Evolutionary conservation across 2,329 filamentous ascomycete species (phyloP), one percentile per base, ranked within the genome.

Genomic region (Arthrobotrys pseudoclavata): DNA sequence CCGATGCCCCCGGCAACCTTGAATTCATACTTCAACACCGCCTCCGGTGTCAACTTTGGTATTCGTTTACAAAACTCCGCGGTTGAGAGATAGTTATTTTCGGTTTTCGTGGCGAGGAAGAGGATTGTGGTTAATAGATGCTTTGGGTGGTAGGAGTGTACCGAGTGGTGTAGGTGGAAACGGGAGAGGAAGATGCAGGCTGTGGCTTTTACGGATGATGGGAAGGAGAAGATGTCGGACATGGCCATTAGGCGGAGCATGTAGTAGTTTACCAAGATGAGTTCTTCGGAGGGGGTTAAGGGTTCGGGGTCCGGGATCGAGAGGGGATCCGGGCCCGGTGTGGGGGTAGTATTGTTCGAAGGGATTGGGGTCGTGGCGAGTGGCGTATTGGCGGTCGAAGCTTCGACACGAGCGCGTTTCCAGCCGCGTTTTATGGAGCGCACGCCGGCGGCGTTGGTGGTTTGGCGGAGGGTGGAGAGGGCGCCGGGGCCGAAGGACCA

Each of bases 91-190:
- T 95, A 94, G 83, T 90, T 89, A 76, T 93, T 93, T 82, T 99
- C 95, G 3, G 93, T 93, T 85, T 99, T 99, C 82, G 91, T 94
- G 9, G 94, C 94, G 79, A 99, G 92, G 86, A 96, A 98, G 68
- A 99, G 88, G 40, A 92, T 93, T 31, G 94, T 96, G 82, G 94
- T 93, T 83, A 97, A 90, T 80, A 98, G 92, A 79, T 93, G 91
- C 79, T 92, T 92, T 0, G 94, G 95, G 79, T 95, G 92, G 83
- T 99, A 98, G 31, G 94, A 97, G 92, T 98, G 97, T 82, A 94
- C 89, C 47, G 92, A 96, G 85, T 98, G 97, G 82, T 92, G 95
- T 42, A 97, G 88, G 85, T 98, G 99, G 87, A 99, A 98, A 72
- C 96, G 92, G 69, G 93, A 92, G 76, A 99, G 88, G 83, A 96